phyloP scores from a whole-genome alignment of 1,139 yeast species.

The Pichia sorboxylosa region DNA sequence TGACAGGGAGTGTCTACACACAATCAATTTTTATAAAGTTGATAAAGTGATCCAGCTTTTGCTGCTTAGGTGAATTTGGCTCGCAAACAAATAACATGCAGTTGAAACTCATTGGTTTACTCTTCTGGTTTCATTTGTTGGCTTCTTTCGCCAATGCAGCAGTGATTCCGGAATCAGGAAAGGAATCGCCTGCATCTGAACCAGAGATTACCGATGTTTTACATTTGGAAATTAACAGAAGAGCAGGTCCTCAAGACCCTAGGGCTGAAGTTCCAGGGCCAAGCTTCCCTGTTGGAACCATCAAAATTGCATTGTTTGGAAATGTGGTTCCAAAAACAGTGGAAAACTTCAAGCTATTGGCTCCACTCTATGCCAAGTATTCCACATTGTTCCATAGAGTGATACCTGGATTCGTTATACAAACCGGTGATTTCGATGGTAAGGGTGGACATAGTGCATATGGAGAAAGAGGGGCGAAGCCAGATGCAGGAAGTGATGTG shows the following conservation, averaged over 20 bases:
- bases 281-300: constrained; percentile 31
- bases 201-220: constrained; percentile 57
- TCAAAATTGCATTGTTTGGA: constrained; percentile 63
- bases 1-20: too few relatives aligned
- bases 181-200: constrained; percentile 28
- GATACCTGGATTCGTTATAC: constrained; percentile 67
- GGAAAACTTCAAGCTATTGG: constrained; percentile 55
- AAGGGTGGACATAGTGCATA: constrained; percentile 69
- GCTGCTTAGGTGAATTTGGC: too few relatives aligned
- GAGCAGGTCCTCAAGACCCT: constrained; percentile 10
- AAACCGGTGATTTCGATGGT: constrained; percentile 74
- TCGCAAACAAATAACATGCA: background rate
- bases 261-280: too few relatives aligned
- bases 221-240: constrained; percentile 45
- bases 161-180: background rate
- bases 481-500: constrained; percentile 2
- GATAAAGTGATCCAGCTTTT: too few relatives aligned
- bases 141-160: background rate
- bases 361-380: constrained; percentile 44
- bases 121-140: background rate
- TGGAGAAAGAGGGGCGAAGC: constrained; percentile 36
- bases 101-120: background rate
- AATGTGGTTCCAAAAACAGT: constrained; percentile 65
- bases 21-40: too few relatives aligned
- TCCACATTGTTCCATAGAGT: constrained; percentile 64